Evolutionary conservation across 768 basidiomycete species (phyloP), one percentile per base, ranked within the genome.

Genomic region (Lenzites betulinus): DNA sequence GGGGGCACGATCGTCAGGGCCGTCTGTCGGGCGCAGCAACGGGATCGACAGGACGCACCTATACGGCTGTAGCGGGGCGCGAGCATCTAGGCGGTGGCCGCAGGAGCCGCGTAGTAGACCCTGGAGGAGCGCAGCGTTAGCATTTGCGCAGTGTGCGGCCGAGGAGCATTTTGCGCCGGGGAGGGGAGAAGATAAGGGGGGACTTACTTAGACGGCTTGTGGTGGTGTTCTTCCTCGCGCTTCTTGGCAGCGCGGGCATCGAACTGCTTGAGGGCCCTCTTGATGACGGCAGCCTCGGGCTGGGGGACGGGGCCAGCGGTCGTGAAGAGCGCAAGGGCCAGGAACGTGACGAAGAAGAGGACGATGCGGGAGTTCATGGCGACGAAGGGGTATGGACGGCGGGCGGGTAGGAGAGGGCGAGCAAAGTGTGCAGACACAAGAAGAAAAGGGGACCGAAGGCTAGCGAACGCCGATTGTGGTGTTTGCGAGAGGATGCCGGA

Each of bases 341-440:
- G 47, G 61, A 73, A 46, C 28, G 68, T 56, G 51, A 66, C 39
- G 62, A 70, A 60, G 43, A 72, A 42, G 42, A 69, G 58, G 30
- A 71, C 57, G 41, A 69, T 26, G 43, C 63, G 66, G 43, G 62
- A 59, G 47, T 58, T 56, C 67, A 70, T 70, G 51, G 22, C 49
- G 42, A 36, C n/a, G 30, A 26, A 23, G n/a, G 16, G 2, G 44
- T 49, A 60, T n/a, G 59, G 41, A 60, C 35, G 51, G 46, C 59
- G 35, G 38, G 46, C 5, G 11, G 42, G 22, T 7, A 23, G 47
- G n/a, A n/a, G n/a, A 36, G 22, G 18, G 36, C 33, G 28, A 25
- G 42, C 18, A 47, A 49, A 16, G 35, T 30, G 18, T 26, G 33
- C 39, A 56, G 47, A 33, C 41, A 33, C 18, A 35, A 33, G 50